Base-by-base conservation (phyloP, 371 early-diverging fungal species). In the Actinomucor elegans region DNA sequence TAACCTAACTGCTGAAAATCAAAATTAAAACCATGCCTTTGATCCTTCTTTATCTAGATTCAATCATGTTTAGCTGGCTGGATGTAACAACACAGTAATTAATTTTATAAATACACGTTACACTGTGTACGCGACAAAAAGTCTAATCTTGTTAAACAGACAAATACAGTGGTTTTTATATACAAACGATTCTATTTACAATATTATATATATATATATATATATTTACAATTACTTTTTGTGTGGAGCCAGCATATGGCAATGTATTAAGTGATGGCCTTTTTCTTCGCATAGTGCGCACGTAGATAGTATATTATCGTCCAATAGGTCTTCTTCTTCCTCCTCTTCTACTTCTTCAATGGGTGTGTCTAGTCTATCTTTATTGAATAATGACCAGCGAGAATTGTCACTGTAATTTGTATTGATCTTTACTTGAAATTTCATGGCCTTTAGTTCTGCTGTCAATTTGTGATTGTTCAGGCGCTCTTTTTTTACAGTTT, bases 201-300 rank as follows among this genome's bases (percentile, higher is more conserved):
- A n/a, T n/a, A n/a, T n/a, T n/a, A n/a, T n/a, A n/a, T n/a, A n/a
- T n/a, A n/a, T n/a, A n/a, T n/a, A n/a, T n/a, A n/a, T n/a, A n/a
- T n/a, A n/a, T n/a, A n/a, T n/a, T n/a, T n/a, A n/a, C n/a, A n/a
- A n/a, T n/a, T n/a, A n/a, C n/a, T n/a, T n/a, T n/a, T n/a, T n/a
- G n/a, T n/a, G n/a, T n/a, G n/a, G n/a, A 27, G 36, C n/a, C 14
- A 58, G 11, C 24, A 58, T 24, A 34, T 23, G 15, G 38, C 64
- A 63, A 31, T 63, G 58, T 18, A 63, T 48, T 7, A 63, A 23
- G 37, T 57, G 38, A 28, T 63, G 64, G 1, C 50, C 58, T 21
- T 53, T 52, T 20, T 50, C 45, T 12, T 48, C 58, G 38, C 64
- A 63, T 8, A 63, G 41, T n/a, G 55, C 32, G 41, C 64, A 63